Conservation (phyloP, 371 early-diverging fungal species). For the Mucor mucedo region DNA sequence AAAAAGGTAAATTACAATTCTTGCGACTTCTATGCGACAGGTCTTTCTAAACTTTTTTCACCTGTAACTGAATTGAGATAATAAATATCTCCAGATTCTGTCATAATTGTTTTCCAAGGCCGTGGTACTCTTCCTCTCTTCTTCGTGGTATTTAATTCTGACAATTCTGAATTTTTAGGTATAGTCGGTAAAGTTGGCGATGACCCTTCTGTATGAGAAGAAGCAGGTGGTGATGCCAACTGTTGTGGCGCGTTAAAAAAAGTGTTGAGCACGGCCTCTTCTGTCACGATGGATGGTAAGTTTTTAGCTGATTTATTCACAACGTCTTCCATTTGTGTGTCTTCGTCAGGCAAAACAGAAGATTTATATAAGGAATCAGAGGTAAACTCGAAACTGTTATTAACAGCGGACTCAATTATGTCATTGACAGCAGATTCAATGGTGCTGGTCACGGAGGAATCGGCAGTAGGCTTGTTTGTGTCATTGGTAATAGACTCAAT, state of each 20-base stretch:
- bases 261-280: neutral
- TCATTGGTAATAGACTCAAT: too few relatives aligned
- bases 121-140: constrained; percentile 9
- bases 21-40: neutral
- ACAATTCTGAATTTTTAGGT: neutral
- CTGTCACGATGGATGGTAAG: neutral
- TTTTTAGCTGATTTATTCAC: neutral
- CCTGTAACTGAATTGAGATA: constrained; percentile 14
- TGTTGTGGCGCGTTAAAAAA: neutral
- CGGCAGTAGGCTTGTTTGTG: too few relatives aligned
- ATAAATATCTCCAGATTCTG: constrained; percentile 17
- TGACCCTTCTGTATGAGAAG: neutral
- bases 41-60: constrained; percentile 10
- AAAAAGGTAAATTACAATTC: too few relatives aligned
- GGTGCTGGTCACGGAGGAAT: too few relatives aligned
- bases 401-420: too few relatives aligned
- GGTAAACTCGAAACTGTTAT: too few relatives aligned
- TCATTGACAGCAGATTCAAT: too few relatives aligned
- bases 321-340: neutral
- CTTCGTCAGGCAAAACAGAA: neutral
- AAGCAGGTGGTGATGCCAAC: neutral
- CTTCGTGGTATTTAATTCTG: neutral
- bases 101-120: constrained; percentile 17
- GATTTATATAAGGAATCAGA: too few relatives aligned
- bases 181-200: neutral